Evolutionary conservation across 2,329 filamentous ascomycete genomes (phyloP).

Genomic region (Pleomassaria siparia): DNA sequence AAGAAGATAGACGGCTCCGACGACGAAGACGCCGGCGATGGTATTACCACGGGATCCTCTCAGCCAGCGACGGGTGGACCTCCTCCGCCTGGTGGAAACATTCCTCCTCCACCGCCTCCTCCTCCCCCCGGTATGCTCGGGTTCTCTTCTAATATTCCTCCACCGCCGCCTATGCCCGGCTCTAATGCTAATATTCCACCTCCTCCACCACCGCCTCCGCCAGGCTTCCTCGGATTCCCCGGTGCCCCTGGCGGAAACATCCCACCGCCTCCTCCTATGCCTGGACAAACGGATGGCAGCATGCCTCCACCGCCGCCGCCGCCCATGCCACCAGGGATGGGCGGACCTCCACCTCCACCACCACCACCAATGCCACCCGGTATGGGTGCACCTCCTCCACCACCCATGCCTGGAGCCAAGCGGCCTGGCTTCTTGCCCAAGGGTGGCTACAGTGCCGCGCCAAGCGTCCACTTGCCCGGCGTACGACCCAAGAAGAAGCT

Average conservation of each 20-base stretch:
- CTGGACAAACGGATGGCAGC: constrained; percentile 46
- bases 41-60: constrained; percentile 71
- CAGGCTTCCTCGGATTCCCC: constrained; percentile 47
- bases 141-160: constrained; percentile 42
- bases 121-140: constrained; percentile 44
- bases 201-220: constrained; percentile 52
- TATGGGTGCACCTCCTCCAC: constrained; percentile 51
- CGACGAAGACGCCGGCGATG: constrained; percentile 65
- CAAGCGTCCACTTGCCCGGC: constrained; percentile 71
- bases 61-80: constrained; percentile 65
- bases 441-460: constrained; percentile 55
- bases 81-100: constrained; percentile 22
- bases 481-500: constrained; percentile 98
- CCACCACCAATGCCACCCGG: constrained; percentile 60
- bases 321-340: constrained; percentile 50
- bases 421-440: constrained; percentile 74
- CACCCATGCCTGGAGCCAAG: constrained; percentile 60
- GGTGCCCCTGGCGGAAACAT: constrained; percentile 41
- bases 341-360: constrained; percentile 53
- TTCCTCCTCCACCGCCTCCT: constrained; percentile 53
- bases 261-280: constrained; percentile 53
- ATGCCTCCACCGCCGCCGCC: constrained; percentile 56
- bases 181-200: constrained; percentile 46
- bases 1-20: constrained; percentile 73
- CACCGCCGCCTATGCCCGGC: constrained; percentile 52